Evolutionary conservation across 2,329 filamentous ascomycete species (phyloP).

Genomic region (Venturia carpophila): DNA sequence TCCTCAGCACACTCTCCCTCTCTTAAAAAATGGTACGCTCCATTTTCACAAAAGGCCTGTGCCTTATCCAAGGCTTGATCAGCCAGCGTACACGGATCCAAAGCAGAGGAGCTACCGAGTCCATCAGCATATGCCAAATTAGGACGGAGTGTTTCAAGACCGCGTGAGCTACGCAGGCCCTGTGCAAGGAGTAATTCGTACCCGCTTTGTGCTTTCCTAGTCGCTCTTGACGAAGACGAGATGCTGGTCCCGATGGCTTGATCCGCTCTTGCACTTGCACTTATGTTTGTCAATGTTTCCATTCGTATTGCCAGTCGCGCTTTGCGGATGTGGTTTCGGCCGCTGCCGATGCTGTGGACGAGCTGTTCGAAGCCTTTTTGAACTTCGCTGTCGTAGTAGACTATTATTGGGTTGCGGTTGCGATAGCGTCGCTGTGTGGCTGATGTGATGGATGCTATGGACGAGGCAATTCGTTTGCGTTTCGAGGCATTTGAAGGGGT

Average conservation of each 20-base stretch:
- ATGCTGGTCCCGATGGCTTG: constrained; percentile 1
- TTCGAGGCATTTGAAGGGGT: constrained; percentile 21
- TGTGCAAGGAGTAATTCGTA: constrained; percentile 12
- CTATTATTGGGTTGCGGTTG: constrained; percentile 63
- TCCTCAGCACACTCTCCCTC: constrained; percentile 78
- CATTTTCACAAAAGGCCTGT: constrained; percentile 74
- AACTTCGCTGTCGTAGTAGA: constrained; percentile 87
- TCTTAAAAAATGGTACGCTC: constrained; percentile 81
- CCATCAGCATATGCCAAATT: not conserved
- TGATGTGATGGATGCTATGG: constrained; percentile 32
- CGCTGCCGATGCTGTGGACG: constrained; percentile 72
- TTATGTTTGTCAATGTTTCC: constrained; percentile 37
- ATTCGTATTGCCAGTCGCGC: constrained; percentile 77
- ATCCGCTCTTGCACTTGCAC: constrained; percentile 25
- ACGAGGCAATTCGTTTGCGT: constrained; percentile 38
- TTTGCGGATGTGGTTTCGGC: constrained; percentile 77
- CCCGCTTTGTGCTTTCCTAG: not conserved
- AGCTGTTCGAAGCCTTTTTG: constrained; percentile 76
- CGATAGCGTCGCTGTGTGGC: constrained; percentile 51
- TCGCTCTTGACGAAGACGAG: not conserved
- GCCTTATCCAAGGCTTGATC: constrained; percentile 75
- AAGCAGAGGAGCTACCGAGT: not conserved
- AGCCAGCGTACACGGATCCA: constrained; percentile 39
- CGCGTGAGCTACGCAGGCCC: constrained; percentile 3
- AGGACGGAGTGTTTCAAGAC: constrained; percentile 1